Evolutionary conservation across 169 alveolate species (phyloP).

Genomic region (Plasmodium knowlesi): DNA sequence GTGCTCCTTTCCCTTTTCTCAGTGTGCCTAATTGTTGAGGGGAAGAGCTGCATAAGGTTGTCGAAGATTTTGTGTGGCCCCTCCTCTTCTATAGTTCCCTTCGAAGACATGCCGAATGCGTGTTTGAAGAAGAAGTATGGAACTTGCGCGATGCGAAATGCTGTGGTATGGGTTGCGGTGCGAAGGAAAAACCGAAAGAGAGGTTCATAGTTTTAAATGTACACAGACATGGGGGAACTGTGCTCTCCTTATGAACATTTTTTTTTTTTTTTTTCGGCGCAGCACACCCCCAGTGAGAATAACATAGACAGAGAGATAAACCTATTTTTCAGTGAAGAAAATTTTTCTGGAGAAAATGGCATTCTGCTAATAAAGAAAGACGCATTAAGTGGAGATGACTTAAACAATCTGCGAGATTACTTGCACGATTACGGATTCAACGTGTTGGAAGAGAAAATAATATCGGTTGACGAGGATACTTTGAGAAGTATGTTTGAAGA

Average conservation of each 20-base stretch:
- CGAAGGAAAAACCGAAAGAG: neutral
- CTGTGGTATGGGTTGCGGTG: constrained; percentile 30
- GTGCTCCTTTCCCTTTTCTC: neutral
- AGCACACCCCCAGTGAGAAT: constrained; percentile 54
- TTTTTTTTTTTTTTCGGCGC: neutral
- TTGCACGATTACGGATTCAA: constrained; percentile 43
- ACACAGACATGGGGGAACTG: neutral
- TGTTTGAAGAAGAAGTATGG: constrained; percentile 74
- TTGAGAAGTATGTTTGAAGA: neutral
- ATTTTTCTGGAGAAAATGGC: constrained; percentile 36
- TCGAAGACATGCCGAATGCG: constrained; percentile 30
- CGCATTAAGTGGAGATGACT: neutral
- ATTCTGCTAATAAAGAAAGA: constrained; percentile 19
- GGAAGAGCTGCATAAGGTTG: constrained; percentile 20
- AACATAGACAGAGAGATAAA: constrained; percentile 68
- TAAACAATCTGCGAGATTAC: constrained; percentile 18
- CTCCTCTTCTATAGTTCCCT: constrained; percentile 20
- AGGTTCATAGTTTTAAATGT: neutral
- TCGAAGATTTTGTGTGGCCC: constrained; percentile 59
- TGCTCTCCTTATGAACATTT: neutral
- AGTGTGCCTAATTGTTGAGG: constrained; percentile 70
- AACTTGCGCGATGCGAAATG: constrained; percentile 42
- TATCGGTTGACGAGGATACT: neutral
- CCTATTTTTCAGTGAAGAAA: constrained; percentile 38
- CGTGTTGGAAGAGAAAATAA: constrained; percentile 52